Base-by-base conservation (phyloP, 1,284 basidiomycete genomes). In the Bondarzewia mesenterica region DNA sequence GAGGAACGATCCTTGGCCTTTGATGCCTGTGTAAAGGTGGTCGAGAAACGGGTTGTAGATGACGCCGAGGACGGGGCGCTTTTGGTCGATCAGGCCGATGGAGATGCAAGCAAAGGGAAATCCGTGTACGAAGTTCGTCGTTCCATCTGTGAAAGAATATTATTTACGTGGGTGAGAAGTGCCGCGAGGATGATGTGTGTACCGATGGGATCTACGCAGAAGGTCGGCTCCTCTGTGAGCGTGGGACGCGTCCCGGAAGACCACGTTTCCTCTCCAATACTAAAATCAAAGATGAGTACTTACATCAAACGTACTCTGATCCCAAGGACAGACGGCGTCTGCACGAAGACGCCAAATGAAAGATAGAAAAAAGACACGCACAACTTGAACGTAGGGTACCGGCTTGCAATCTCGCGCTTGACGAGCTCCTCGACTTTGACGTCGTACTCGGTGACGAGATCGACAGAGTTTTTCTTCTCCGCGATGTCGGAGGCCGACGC, bases 391-490 rank as follows among this genome's bases (percentile, higher is more conserved):
- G 68, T 60, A 0, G 93, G 92, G 65, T 89, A 96, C 43, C 71
- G 71, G 23, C 69, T 65, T 27, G 70, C 68, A 52, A 97, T 82
- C 62, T 82, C 77, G 47, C 74, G 62, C 63, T 82, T 82, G 42
- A 97, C 88, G 48, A 94, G 74, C 55, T 89, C 83, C 64, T 98
- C 94, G 12, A 96, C 93, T 35, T 77, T 82, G 52, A 96, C 89
- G 67, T 99, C 94, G 60, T 92, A 96, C 68, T 97, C 89, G 0
- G 95, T 98, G n/a, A 98, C 95, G 35, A 97, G 74, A 67, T 94
- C 92, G 15, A 93, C 90, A 7, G 89, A 83, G 63, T 94, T 94
- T 65, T 88, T 86, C 77, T 94, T 95, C 72, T 90, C 84, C 56
- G 80, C 80, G 46, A 90, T 73, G 57, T 75, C 73, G 8, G 74